Base-by-base conservation (phyloP, 345 rosid species). In the Reutealis trisperma region DNA sequence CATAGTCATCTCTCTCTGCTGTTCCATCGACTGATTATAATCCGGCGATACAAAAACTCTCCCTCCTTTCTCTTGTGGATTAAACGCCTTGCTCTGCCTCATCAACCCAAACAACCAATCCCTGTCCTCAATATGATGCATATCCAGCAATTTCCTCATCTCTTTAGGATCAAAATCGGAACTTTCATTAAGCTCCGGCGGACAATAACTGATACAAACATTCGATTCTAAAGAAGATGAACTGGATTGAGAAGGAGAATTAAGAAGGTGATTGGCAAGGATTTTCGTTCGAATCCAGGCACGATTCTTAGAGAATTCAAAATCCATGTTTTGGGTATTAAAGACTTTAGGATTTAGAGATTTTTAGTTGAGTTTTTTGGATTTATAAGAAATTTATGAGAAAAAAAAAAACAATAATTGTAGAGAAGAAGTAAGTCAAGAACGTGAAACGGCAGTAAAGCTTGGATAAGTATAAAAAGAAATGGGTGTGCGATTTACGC, bases 1-100 rank as follows among this genome's bases (percentile, higher is more conserved):
- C 98, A 86, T 82, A 0, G 97, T 95, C 74, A 91, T 85, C 87
- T 93, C 97, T 12, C 99, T 81, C 80, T 95, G 99, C 70, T 92
- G 97, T 86, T 92, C 99, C 98, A 87, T 95, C 41, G 97, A 73
- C 87, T 93, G 98, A 82, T 93, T 93, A 64, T 83, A 93, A 76
- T 93, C 96, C 10, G 98, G 93, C 52, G 79, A 71, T 63, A 90
- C 88, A 71, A 86, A 95, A n/a, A 95, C 78, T 84, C 82, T 87
- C 58, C 91, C 96, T 24, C 96, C 99, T 54, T 83, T 81, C 76
- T 83, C 80, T 49, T 77, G 83, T n/a, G 91, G 93, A 79, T 92
- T 92, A 81, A 95, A 95, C 77, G 91, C 63, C 78, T 83, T 82
- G 87, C 89, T 86, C 86, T 89, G 94, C 80, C 70, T 80, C 80